Percentiles rank a stretch among this genome's conserved stretches.
Conservation (phyloP, 2,329 filamentous ascomycete species). For the Cordyceps militaris region DNA sequence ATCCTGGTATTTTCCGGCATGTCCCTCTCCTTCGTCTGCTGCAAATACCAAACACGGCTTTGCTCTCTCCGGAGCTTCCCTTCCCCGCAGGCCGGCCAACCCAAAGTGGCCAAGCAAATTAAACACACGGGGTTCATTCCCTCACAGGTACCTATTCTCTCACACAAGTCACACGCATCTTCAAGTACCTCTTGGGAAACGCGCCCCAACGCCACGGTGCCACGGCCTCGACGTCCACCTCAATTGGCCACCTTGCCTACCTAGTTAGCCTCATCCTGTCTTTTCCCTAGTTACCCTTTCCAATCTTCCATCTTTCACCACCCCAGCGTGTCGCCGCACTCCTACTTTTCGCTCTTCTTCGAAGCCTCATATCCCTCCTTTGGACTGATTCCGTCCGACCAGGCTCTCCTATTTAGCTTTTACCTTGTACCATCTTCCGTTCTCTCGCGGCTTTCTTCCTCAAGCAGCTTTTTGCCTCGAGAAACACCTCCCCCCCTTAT, state of each 20-base stretch:
- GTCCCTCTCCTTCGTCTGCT: too few species aligned
- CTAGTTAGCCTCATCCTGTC: neutral
- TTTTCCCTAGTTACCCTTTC: neutral
- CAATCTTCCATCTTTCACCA: neutral
- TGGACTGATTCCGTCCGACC: neutral
- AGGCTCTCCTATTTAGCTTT: neutral
- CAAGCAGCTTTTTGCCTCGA: neutral
- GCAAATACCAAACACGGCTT: too few species aligned
- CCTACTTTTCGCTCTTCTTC: neutral
- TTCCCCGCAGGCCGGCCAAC: neutral
- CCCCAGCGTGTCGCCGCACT: neutral
- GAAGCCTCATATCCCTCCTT: constrained; percentile 8
- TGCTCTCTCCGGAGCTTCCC: neutral
- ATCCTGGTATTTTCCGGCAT: too few species aligned
- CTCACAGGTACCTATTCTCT: neutral
- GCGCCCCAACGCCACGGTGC: constrained; percentile 6
- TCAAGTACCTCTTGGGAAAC: neutral
- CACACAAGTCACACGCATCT: neutral
- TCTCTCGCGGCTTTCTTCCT: neutral
- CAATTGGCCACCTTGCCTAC: constrained; percentile 9
- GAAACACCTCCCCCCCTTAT: neutral
- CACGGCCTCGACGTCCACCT: neutral
- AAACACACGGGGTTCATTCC: neutral
- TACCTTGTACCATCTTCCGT: neutral
- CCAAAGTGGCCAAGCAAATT: neutral